These are phyloP conservation scores for Phoma sp. DNA, from an alignment of 2,329 filamentous ascomycete genomes.

Conservation along the genomic window DNA sequence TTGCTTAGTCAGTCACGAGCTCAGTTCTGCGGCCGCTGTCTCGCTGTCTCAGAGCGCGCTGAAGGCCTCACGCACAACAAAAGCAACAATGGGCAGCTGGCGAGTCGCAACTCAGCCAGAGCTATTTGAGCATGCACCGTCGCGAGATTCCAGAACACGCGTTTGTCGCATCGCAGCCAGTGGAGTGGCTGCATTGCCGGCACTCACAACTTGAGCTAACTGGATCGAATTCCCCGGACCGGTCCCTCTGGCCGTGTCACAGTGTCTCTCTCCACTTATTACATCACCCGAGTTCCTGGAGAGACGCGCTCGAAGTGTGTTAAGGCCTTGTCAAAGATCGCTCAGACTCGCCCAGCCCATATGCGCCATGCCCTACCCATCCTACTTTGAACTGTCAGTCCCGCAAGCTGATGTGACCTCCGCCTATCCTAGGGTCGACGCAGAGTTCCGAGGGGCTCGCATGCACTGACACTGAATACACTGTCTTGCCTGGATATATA, in stretches of 20 bases:
- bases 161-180: conserved; percentile 38
- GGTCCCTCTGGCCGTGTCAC: conserved; percentile 44
- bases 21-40: conserved; percentile 13
- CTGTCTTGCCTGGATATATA: too few species aligned
- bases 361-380: conserved; percentile 17
- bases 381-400: background rate
- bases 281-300: conserved; percentile 37
- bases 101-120: background rate
- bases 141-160: conserved; percentile 24
- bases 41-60: conserved; percentile 14
- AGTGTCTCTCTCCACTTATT: conserved; percentile 49
- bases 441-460: background rate
- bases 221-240: conserved; percentile 36
- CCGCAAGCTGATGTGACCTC: conserved; percentile 6
- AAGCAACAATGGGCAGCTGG: conserved; percentile 8
- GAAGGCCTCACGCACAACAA: conserved; percentile 1
- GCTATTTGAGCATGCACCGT: conserved; percentile 9
- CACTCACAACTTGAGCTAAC: conserved; percentile 45
- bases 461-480: too few species aligned
- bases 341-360: conserved; percentile 26
- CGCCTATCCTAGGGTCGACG: background rate
- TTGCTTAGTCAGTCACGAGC: conserved; percentile 21
- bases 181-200: conserved; percentile 46
- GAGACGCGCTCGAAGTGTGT: conserved; percentile 33
- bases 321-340: conserved; percentile 23